A percentile compares a stretch with the other conserved stretches of the same genome.
Conservation (phyloP, 768 basidiomycete species). For the Lentinula aciculospora region DNA sequence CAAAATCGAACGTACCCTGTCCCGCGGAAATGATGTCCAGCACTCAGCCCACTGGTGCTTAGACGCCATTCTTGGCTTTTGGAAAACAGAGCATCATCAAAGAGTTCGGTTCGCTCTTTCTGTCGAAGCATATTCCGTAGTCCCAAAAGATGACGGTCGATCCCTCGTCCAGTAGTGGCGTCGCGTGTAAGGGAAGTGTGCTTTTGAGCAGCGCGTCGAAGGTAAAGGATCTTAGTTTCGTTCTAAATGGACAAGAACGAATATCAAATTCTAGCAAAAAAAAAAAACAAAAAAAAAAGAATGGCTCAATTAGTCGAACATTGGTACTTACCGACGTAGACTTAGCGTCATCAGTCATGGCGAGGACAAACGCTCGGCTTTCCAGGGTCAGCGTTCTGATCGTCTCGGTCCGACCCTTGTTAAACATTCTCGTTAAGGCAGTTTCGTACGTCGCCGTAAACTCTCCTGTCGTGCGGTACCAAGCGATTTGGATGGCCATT, state of each 20-base stretch:
- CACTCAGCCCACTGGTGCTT: conserved; percentile 85
- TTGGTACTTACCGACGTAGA: conserved; percentile 41
- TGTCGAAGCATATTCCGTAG: conserved; percentile 59
- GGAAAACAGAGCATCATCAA: conserved; percentile 73
- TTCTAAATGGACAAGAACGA: conserved; percentile 22
- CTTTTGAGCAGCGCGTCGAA: conserved; percentile 62
- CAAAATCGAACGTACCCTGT: conserved; percentile 53
- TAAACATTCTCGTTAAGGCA: conserved; percentile 80
- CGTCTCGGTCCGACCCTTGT: conserved; percentile 86
- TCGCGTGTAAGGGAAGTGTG: conserved; percentile 72
- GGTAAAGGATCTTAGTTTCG: conserved; percentile 34
- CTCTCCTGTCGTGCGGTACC: conserved; percentile 69
- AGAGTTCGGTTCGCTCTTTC: conserved; percentile 55
- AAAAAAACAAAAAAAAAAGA: too few relatives aligned
- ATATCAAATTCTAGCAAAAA: too few relatives aligned
- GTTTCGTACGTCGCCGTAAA: conserved; percentile 94
- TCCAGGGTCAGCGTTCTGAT: conserved; percentile 72
- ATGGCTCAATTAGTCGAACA: too few relatives aligned
- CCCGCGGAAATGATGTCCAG: conserved; percentile 80
- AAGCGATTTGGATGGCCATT: conserved; percentile 88
- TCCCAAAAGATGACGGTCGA: conserved; percentile 90
- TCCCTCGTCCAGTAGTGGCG: conserved; percentile 76
- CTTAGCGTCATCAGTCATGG: conserved; percentile 62
- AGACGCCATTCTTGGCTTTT: conserved; percentile 81
- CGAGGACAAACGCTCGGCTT: conserved; percentile 70